Conservation (phyloP, 257 asterid genomes). For the Nicotiana noctiflora region DNA sequence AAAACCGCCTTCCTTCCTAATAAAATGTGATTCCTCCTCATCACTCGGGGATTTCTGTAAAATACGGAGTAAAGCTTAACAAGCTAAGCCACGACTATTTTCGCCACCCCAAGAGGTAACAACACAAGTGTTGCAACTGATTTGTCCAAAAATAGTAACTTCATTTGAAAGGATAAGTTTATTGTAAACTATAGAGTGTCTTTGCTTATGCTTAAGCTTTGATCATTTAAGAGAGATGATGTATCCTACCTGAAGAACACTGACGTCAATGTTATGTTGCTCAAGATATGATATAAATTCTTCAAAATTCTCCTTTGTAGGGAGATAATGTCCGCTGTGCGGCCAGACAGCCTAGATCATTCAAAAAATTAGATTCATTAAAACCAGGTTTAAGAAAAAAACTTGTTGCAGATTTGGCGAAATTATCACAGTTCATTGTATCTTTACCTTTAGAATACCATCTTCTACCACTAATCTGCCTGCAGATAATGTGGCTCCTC, state of each 20-base stretch:
- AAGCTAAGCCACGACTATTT: background rate
- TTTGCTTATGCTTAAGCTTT: background rate
- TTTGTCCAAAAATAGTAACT: too few relatives aligned
- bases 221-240: background rate
- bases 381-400: background rate
- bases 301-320: conserved; percentile 82
- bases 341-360: conserved; percentile 79
- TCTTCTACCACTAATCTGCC: conserved; percentile 72
- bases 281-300: conserved; percentile 63
- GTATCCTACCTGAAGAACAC: conserved; percentile 51
- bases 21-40: conserved; percentile 35
- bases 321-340: conserved; percentile 96
- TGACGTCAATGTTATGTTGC: conserved; percentile 51
- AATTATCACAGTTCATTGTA: background rate
- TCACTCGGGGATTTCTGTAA: conserved; percentile 56
- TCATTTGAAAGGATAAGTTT: too few relatives aligned
- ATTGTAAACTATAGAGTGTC: background rate
- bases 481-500: conserved; percentile 87
- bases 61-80: background rate
- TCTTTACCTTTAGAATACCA: conserved; percentile 64
- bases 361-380: background rate
- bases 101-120: background rate
- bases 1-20: conserved; percentile 14
- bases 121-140: background rate
- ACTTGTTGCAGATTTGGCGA: background rate